Conservation (phyloP, 768 basidiomycete genomes). For the Mycena leptocephala region DNA sequence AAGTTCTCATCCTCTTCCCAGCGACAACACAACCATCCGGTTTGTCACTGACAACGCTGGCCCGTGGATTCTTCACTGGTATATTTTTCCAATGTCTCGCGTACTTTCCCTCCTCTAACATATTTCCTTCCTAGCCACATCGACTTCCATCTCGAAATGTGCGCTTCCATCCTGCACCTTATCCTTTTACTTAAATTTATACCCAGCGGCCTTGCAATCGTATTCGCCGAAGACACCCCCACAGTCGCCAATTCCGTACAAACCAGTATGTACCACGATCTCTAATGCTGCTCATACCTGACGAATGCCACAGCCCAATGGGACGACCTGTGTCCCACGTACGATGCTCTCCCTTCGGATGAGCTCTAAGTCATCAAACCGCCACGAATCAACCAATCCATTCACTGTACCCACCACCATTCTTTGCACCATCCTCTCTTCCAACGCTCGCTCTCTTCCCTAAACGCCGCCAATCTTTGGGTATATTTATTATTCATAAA, state of each 20-base stretch:
- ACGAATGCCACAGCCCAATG: neutral
- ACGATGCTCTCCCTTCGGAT: neutral
- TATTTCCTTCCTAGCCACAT: slow-evolving; percentile 10
- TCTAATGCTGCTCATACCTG: neutral
- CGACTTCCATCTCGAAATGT: slow-evolving; percentile 25
- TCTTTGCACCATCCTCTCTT: neutral
- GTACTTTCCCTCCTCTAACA: no score
- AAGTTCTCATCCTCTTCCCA: slow-evolving; percentile 29
- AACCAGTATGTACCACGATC: neutral
- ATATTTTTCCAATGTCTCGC: neutral
- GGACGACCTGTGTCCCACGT: slow-evolving; percentile 14
- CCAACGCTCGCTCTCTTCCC: neutral
- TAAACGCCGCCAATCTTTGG: no score
- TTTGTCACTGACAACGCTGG: slow-evolving; percentile 66
- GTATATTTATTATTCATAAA: no score
- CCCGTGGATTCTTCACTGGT: slow-evolving; percentile 24
- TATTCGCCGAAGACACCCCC: slow-evolving; percentile 18
- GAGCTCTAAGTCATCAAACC: neutral
- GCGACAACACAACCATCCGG: slow-evolving; percentile 60
- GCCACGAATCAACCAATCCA: neutral
- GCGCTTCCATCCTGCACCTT: neutral
- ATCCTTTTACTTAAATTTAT: neutral
- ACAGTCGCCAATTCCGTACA: neutral
- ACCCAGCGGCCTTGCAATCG: slow-evolving; percentile 7
- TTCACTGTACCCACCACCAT: neutral